Conservation (phyloP, 139 green algal species). For the Closterium sp. region DNA sequence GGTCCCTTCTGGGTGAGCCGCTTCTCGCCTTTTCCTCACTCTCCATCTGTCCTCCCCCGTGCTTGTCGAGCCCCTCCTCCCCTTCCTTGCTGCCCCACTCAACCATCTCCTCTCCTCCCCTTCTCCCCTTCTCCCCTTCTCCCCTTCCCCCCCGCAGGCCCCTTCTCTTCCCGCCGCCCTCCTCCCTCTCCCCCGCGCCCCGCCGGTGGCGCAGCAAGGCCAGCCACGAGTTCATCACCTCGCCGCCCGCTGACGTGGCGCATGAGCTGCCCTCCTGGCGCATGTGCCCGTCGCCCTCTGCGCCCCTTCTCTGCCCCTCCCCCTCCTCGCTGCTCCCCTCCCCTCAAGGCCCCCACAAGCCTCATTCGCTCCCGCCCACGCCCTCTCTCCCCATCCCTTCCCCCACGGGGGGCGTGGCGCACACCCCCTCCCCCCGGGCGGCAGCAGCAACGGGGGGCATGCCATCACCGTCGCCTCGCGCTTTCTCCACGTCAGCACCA, state of each 20-base stretch:
- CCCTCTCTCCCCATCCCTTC: not conserved
- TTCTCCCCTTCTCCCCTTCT: not conserved
- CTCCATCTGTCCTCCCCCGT: too few species aligned
- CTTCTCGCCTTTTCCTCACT: not conserved
- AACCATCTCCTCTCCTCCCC: not conserved
- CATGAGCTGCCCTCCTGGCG: not conserved
- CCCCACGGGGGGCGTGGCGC: not conserved
- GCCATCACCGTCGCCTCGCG: not conserved
- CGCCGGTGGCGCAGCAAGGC: not conserved
- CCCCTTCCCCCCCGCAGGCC: not conserved
- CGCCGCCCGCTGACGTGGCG: not conserved
- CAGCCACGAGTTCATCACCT: not conserved
- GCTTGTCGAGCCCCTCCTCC: not conserved
- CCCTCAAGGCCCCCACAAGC: not conserved
- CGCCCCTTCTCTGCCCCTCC: not conserved
- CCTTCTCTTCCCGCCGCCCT: not conserved
- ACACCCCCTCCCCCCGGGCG: not conserved
- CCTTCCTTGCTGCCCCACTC: not conserved
- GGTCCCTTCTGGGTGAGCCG: not conserved
- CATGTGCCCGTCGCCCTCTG: not conserved
- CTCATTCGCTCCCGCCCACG: not conserved
- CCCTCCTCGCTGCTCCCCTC: not conserved
- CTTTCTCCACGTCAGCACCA: not conserved
- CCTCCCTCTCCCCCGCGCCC: not conserved
- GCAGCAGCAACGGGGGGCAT: not conserved